Evolutionary conservation across 2,329 filamentous ascomycete genomes (phyloP).

Genomic region (Talaromyces sp.): DNA sequence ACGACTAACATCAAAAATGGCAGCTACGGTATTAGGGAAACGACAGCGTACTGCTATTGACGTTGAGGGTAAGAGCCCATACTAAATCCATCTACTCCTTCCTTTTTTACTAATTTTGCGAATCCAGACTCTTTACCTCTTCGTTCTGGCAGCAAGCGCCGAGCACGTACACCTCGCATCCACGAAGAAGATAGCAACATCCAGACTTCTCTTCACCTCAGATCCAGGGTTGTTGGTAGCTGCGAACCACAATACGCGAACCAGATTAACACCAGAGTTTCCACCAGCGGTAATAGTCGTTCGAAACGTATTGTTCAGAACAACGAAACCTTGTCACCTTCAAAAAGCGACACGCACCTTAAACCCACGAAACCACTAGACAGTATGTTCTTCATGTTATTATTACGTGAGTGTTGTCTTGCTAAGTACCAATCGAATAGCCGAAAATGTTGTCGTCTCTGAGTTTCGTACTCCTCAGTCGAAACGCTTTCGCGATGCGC

Average conservation of each 20-base stretch:
- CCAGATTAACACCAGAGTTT: slow-evolving; percentile 23
- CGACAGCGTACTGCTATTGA: slow-evolving; percentile 39
- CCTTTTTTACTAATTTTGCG: slow-evolving; percentile 21
- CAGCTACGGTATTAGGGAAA: slow-evolving; percentile 44
- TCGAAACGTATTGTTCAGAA: slow-evolving; percentile 49
- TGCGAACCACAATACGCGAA: slow-evolving; percentile 29
- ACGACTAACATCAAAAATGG: slow-evolving; percentile 31
- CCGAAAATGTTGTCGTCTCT: slow-evolving; percentile 44
- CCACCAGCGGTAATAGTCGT: slow-evolving; percentile 36
- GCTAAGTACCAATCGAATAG: slow-evolving; percentile 23
- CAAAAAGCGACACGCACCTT: slow-evolving; percentile 48
- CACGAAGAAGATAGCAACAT: slow-evolving; percentile 35
- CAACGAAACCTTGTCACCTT: slow-evolving; percentile 43
- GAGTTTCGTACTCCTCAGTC: slow-evolving; percentile 50
- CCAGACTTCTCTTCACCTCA: slow-evolving; percentile 32
- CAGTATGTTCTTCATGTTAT: slow-evolving; percentile 26
- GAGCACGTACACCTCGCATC: slow-evolving; percentile 43
- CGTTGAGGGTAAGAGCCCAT: slow-evolving; percentile 38
- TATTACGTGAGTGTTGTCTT: background rate
- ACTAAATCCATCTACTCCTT: slow-evolving; percentile 18
- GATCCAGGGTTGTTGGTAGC: slow-evolving; percentile 34
- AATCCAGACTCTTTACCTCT: slow-evolving; percentile 29
- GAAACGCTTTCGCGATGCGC: slow-evolving; percentile 68
- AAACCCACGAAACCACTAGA: slow-evolving; percentile 39
- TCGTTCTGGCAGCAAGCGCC: slow-evolving; percentile 47